Evolutionary conservation across 176 grass and related monocot genomes (phyloP).

Genomic region (Aegilops longissima): DNA sequence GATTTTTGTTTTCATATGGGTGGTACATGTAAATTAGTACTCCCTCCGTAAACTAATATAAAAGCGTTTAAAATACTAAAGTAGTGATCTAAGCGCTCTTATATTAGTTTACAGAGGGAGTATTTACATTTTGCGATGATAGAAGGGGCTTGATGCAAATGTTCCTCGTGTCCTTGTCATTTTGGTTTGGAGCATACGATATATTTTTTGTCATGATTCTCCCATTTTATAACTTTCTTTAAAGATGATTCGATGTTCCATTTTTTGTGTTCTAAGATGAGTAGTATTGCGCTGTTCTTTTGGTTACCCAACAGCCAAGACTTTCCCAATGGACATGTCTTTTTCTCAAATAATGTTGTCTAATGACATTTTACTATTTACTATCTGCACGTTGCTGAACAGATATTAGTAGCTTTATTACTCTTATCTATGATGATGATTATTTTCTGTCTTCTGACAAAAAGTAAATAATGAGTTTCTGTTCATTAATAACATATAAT

Average conservation of each 20-base stretch:
- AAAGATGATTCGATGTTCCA: not conserved
- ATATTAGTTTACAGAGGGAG: too few species aligned
- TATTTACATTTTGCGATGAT: not conserved
- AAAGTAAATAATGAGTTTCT: not conserved
- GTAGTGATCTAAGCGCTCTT: too few species aligned
- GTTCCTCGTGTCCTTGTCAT: constrained; percentile 6
- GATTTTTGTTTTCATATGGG: not conserved
- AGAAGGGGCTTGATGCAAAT: not conserved
- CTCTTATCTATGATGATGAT: not conserved
- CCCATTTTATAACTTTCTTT: not conserved
- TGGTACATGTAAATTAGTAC: not conserved
- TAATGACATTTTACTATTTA: not conserved
- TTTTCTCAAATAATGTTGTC: not conserved
- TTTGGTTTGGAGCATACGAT: not conserved
- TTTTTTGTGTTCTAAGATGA: constrained; percentile 2
- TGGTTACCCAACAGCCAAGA: not conserved
- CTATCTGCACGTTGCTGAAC: not conserved
- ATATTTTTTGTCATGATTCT: constrained; percentile 7
- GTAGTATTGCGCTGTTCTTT: not conserved
- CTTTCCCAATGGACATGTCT: not conserved
- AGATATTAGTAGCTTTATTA: not conserved
- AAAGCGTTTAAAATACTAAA: too few species aligned
- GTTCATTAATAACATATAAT: not conserved
- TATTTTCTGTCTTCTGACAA: not conserved
- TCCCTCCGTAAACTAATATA: too few species aligned